Evolutionary conservation across 106 monocot genomes (phyloP).

Genomic region (Xerophyta viscosa): DNA sequence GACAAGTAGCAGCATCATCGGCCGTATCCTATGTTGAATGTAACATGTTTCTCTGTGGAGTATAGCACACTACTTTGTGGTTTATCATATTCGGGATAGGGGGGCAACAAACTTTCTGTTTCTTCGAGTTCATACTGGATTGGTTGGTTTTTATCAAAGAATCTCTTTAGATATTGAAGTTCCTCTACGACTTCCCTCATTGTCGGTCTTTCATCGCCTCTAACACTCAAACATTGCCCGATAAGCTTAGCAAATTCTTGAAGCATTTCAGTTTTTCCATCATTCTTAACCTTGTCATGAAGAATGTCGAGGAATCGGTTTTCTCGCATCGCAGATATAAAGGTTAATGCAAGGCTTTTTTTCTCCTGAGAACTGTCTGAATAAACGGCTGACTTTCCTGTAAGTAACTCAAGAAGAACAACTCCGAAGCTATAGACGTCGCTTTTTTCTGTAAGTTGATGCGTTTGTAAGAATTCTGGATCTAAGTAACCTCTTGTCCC

Average conservation of each 20-base stretch:
- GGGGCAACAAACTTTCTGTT: too few species aligned
- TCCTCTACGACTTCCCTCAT: too few species aligned
- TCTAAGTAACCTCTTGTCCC: too few species aligned
- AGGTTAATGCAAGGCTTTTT: not conserved
- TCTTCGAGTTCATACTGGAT: too few species aligned
- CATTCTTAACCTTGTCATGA: not conserved
- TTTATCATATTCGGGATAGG: too few species aligned
- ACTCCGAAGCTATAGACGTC: constrained; percentile 8
- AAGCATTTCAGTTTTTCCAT: not conserved
- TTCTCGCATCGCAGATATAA: constrained; percentile 2
- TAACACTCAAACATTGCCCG: not conserved
- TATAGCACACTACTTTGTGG: too few species aligned
- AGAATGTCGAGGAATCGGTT: constrained; percentile 1
- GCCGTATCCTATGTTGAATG: too few species aligned
- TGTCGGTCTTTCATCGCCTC: too few species aligned
- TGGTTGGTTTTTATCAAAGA: not conserved
- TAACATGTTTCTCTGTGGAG: too few species aligned
- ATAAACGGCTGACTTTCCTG: constrained; percentile 2
- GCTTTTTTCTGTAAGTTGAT: too few species aligned
- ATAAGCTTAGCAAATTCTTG: not conserved
- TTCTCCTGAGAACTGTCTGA: not conserved
- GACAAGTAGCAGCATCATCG: too few species aligned
- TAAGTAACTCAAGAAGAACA: constrained; percentile 3
- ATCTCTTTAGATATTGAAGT: not conserved
- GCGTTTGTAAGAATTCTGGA: too few species aligned